Evolutionary conservation across 495 filamentous ascomycete genomes (phyloP).

Genomic region (Amniculicola lignicola): DNA sequence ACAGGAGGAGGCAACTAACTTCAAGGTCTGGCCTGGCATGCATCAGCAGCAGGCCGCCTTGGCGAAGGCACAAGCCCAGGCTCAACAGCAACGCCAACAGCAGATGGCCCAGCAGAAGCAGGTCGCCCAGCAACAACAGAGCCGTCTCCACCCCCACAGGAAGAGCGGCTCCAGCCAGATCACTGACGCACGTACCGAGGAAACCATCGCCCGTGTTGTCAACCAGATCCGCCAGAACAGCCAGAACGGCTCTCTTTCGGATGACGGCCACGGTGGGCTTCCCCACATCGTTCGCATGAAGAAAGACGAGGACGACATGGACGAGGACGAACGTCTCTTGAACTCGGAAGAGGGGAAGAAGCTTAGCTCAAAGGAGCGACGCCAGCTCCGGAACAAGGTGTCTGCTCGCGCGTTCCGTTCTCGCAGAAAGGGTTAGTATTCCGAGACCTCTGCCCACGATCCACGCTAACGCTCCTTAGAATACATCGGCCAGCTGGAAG

Average conservation of each 20-base stretch:
- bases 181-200: conserved; percentile 51
- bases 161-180: conserved; percentile 13
- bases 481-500: conserved; percentile 91
- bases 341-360: conserved; percentile 98
- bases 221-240: conserved; percentile 76
- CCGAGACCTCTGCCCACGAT: conserved; percentile 4
- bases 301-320: conserved; percentile 98
- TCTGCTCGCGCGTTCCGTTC: conserved; percentile 95
- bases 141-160: conserved; percentile 25
- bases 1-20: conserved; percentile 55
- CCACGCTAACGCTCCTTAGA: conserved; percentile 62
- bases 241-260: conserved; percentile 51
- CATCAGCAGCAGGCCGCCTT: conserved; percentile 84
- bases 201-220: conserved; percentile 79
- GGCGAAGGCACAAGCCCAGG: conserved; percentile 69
- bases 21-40: conserved; percentile 82
- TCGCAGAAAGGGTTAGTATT: conserved; percentile 80
- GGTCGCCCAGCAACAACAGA: conserved; percentile 32
- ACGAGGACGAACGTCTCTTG: conserved; percentile 90
- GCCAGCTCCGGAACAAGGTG: conserved; percentile 96
- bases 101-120: conserved; percentile 56
- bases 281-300: conserved; percentile 57
- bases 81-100: conserved; percentile 64
- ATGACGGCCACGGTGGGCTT: conserved; percentile 46
- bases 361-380: conserved; percentile 86